Percentiles rank a stretch among this genome's conserved stretches.
These are phyloP conservation scores for Gossypium aridum DNA, from an alignment of 441 rosid species.

Conservation along the genomic window DNA sequence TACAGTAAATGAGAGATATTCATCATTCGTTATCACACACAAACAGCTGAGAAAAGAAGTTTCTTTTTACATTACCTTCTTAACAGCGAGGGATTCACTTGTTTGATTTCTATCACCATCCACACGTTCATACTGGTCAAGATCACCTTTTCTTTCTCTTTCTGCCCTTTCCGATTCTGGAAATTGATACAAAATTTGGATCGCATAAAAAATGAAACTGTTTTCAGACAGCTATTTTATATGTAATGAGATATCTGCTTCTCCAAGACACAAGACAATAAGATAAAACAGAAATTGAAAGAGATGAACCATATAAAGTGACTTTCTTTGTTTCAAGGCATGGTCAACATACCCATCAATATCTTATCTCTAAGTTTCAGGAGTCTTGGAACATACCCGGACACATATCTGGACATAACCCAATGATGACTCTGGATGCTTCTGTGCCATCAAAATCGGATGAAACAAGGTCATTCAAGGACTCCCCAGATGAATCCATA, in stretches of 20 bases:
- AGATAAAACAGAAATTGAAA: neutral
- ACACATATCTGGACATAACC: constrained; percentile 97
- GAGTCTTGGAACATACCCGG: constrained; percentile 58
- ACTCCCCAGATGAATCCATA: constrained; percentile 36
- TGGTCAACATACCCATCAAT: neutral
- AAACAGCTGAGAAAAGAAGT: neutral
- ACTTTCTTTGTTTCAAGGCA: constrained; percentile 11
- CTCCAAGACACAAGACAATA: constrained; percentile 2
- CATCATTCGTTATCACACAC: constrained; percentile 18
- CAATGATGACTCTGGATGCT: constrained; percentile 57
- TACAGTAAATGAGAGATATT: constrained; percentile 17
- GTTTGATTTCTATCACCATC: constrained; percentile 92
- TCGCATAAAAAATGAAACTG: constrained; percentile 13
- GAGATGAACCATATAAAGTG: neutral
- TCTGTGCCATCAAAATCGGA: constrained; percentile 55
- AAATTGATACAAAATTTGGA: constrained; percentile 23
- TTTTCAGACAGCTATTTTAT: constrained; percentile 10
- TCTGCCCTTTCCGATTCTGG: constrained; percentile 89
- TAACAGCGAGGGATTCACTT: constrained; percentile 72
- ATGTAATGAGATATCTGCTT: constrained; percentile 13
- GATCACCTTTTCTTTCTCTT: constrained; percentile 97
- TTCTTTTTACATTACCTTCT: constrained; percentile 45
- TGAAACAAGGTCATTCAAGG: constrained; percentile 30
- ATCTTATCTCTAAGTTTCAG: constrained; percentile 6
- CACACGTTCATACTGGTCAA: constrained; percentile 86